phyloP scores from a whole-genome alignment of 192 early-diverging fungal species.

The Coemansia sp. region DNA sequence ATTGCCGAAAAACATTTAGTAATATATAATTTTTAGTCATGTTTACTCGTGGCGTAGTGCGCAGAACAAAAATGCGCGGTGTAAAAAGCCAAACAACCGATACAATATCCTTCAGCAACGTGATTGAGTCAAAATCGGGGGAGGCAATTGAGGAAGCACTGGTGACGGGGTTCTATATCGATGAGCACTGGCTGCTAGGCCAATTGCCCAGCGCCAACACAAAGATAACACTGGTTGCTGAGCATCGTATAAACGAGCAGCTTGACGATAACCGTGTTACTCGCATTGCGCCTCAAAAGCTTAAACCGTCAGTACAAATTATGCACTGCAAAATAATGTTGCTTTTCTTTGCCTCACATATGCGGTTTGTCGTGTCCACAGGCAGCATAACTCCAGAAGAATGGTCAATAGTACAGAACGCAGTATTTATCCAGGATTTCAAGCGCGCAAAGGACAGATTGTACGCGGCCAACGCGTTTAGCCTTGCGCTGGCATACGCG shows the following conservation, averaged over 20 bases:
- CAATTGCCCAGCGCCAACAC: slow-evolving; percentile 9
- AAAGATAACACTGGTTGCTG: slow-evolving; percentile 6
- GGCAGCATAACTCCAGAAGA: slow-evolving; percentile 25
- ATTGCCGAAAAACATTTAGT: not conserved
- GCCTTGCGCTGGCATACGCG: slow-evolving; percentile 20
- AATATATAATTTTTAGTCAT: too few relatives aligned
- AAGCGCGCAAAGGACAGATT: not conserved
- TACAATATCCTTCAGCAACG: slow-evolving; percentile 6
- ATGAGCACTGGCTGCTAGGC: slow-evolving; percentile 20
- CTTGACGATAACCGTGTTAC: not conserved
- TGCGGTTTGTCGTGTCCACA: slow-evolving; percentile 24
- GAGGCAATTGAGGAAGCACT: slow-evolving; percentile 8
- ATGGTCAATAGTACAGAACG: slow-evolving; percentile 36
- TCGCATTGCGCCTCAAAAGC: slow-evolving; percentile 10
- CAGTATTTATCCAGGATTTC: slow-evolving; percentile 35
- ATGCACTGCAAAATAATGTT: slow-evolving; percentile 38
- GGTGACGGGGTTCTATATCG: slow-evolving; percentile 13
- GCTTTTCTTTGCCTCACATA: slow-evolving; percentile 7
- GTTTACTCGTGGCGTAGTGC: too few relatives aligned
- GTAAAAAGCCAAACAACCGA: not conserved
- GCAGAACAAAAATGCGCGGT: not conserved
- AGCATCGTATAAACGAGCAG: not conserved
- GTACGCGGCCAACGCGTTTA: slow-evolving; percentile 26
- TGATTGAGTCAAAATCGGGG: slow-evolving; percentile 8
- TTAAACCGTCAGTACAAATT: slow-evolving; percentile 14